These are phyloP conservation scores for Alnus glutinosa DNA, from an alignment of 306 rosid species.

Conservation along the genomic window DNA sequence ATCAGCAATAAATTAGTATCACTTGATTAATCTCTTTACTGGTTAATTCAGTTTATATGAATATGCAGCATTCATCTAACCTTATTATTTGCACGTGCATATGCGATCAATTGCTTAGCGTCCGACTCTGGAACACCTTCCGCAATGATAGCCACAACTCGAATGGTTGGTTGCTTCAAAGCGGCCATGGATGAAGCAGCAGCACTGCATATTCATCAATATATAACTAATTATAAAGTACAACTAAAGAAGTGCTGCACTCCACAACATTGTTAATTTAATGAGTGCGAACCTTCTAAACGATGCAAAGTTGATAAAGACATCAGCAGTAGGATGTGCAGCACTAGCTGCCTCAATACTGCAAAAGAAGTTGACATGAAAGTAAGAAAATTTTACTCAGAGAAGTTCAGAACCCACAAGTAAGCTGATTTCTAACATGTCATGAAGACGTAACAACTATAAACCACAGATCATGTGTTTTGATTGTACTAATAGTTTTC, in stretches of 20 bases:
- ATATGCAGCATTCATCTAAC: constrained; percentile 39
- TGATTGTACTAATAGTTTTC: not conserved
- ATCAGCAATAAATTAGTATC: constrained; percentile 30
- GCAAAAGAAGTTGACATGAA: constrained; percentile 37
- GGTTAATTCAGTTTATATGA: constrained; percentile 16
- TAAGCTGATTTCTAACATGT: constrained; percentile 9
- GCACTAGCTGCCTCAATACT: constrained; percentile 95
- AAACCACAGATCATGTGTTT: not conserved
- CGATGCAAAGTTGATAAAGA: constrained; percentile 97
- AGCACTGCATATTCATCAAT: constrained; percentile 61
- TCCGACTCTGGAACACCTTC: constrained; percentile 98
- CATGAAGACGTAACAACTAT: not conserved
- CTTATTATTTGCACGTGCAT: constrained; percentile 93
- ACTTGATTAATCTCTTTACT: constrained; percentile 15
- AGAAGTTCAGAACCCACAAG: constrained; percentile 14
- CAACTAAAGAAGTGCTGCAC: not conserved
- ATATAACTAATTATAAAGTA: constrained; percentile 13
- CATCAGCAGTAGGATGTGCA: constrained; percentile 98
- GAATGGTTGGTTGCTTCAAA: constrained; percentile 89
- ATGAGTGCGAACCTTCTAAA: constrained; percentile 71
- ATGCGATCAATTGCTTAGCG: constrained; percentile 89
- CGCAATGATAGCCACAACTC: constrained; percentile 96
- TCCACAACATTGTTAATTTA: not conserved
- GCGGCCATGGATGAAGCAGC: constrained; percentile 95
- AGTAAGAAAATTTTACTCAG: constrained; percentile 30